A percentile compares a stretch with the other conserved stretches of the same genome.
These are phyloP conservation scores for Rhodotorula sp. DNA, from an alignment of 1,284 basidiomycete genomes.

Conservation along the genomic window DNA sequence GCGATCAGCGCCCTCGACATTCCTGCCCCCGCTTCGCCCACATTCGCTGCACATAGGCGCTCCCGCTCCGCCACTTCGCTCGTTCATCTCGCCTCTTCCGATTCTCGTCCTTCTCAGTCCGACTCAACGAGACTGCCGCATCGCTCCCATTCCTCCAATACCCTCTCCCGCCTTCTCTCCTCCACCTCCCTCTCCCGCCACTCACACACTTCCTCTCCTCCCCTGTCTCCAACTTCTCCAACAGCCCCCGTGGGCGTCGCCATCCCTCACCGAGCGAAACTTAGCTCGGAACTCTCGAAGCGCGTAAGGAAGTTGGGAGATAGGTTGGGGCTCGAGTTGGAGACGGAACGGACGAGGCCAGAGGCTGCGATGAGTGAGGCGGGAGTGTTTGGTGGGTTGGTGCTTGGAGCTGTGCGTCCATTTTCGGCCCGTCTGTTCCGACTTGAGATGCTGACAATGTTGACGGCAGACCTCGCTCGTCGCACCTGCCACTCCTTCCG, in stretches of 20 bases:
- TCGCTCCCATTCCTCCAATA: slow-evolving; percentile 3
- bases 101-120: not conserved
- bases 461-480: slow-evolving; percentile 47
- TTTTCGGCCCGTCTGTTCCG: not conserved
- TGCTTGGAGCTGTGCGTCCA: slow-evolving; percentile 58
- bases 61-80: slow-evolving; percentile 12
- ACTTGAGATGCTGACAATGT: no score
- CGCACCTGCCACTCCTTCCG: slow-evolving; percentile 56
- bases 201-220: not conserved
- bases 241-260: slow-evolving; percentile 4
- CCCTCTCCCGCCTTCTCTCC: slow-evolving; percentile 2
- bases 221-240: not conserved
- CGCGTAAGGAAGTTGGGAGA: slow-evolving; percentile 27
- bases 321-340: slow-evolving; percentile 25
- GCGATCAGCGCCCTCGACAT: not conserved
- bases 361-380: slow-evolving; percentile 58
- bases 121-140: not conserved
- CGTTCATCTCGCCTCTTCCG: not conserved
- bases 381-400: slow-evolving; percentile 70
- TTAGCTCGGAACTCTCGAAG: slow-evolving; percentile 20
- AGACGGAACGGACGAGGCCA: slow-evolving; percentile 51
- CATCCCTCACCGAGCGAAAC: slow-evolving; percentile 13
- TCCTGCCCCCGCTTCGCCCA: not conserved
- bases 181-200: not conserved
- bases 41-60: slow-evolving; percentile 2